A percentile compares a stretch with the other conserved stretches of the same genome.
Conservation (phyloP, 306 rosid genomes). For the Lotus japonicus region DNA sequence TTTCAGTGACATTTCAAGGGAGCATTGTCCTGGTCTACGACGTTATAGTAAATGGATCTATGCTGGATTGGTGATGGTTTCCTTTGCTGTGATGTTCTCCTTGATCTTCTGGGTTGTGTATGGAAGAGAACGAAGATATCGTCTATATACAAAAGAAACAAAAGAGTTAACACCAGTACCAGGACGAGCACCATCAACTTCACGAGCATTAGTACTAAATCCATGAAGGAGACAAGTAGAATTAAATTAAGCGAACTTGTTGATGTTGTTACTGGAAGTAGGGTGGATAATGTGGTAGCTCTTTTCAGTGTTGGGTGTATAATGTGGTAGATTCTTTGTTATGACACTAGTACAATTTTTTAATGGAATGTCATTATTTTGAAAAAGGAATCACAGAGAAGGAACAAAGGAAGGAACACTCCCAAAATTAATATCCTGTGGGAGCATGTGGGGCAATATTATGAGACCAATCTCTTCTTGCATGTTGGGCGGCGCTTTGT, state of each 20-base stretch:
- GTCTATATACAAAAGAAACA: slow-evolving; percentile 34
- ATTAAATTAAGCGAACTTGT: slow-evolving; percentile 13
- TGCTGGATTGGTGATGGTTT: slow-evolving; percentile 60
- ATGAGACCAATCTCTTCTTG: no score
- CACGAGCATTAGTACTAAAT: background rate
- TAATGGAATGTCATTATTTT: no score
- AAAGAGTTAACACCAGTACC: slow-evolving; percentile 20
- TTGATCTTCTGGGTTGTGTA: slow-evolving; percentile 84
- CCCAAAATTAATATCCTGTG: no score
- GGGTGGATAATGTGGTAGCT: slow-evolving; percentile 4
- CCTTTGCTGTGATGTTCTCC: slow-evolving; percentile 69
- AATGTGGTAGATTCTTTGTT: background rate
- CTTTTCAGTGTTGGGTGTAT: background rate
- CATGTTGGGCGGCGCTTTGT: no score
- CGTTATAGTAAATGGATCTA: slow-evolving; percentile 55
- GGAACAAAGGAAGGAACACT: no score
- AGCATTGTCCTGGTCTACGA: slow-evolving; percentile 64
- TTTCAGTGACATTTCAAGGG: slow-evolving; percentile 36
- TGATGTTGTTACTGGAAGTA: background rate
- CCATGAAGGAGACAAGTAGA: slow-evolving; percentile 11
- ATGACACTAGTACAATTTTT: background rate
- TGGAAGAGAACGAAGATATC: slow-evolving; percentile 76
- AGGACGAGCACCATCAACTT: background rate
- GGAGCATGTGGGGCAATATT: no score
- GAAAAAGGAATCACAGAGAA: no score